Percentiles rank a stretch among this genome's conserved stretches.
phyloP scores from a whole-genome alignment of 306 rosid genomes.

The Corylus heterophylla region DNA sequence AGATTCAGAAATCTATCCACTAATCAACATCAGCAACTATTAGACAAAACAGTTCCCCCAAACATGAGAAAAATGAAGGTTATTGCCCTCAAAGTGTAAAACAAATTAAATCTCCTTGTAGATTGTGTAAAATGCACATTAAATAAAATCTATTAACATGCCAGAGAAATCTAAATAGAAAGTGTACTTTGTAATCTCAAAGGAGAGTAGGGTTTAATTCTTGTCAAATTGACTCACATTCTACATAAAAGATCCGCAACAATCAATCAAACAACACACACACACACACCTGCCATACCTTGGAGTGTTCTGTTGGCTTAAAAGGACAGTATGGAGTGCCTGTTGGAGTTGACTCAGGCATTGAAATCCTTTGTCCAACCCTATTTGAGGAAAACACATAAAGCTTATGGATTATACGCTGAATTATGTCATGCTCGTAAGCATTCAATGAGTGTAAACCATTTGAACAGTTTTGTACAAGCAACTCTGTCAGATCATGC shows the following conservation, averaged over 20 bases:
- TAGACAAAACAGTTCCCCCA: background rate
- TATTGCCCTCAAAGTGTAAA: background rate
- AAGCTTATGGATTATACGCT: constrained; percentile 51
- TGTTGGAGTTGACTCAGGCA: constrained; percentile 30
- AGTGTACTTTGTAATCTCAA: background rate
- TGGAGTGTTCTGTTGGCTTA: constrained; percentile 36
- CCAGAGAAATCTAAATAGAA: background rate
- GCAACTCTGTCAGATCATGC: constrained; percentile 58
- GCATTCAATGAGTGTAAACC: constrained; percentile 36
- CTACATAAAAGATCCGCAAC: background rate
- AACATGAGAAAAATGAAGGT: background rate
- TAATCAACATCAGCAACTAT: background rate
- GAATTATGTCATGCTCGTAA: constrained; percentile 38
- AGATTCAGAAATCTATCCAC: background rate
- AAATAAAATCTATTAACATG: background rate
- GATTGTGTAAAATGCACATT: background rate
- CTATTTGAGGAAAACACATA: constrained; percentile 32
- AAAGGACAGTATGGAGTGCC: constrained; percentile 31
- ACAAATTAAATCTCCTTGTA: background rate
- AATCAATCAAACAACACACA: background rate
- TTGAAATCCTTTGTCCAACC: constrained; percentile 31
- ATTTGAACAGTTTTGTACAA: constrained; percentile 40
- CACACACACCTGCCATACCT: constrained; percentile 46
- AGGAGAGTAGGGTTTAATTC: constrained; percentile 4
- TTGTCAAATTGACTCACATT: constrained; percentile 3